Percentiles rank a stretch among this genome's conserved stretches.
These are phyloP conservation scores for Dactylellina sp. DNA, from an alignment of 2,329 filamentous ascomycete genomes.

Conservation along the genomic window DNA sequence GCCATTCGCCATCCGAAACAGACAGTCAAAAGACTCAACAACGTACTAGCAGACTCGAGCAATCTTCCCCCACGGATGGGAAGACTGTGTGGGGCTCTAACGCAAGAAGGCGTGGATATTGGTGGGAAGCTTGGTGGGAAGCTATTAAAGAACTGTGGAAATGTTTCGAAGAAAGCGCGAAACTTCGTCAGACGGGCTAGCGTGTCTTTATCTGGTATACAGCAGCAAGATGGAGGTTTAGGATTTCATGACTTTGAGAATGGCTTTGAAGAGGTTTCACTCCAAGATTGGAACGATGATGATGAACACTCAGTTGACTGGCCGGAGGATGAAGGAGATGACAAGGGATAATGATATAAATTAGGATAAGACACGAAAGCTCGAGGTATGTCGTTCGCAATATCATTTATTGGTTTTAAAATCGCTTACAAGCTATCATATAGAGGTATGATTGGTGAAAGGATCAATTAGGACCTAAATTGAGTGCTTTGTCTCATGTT, in stretches of 20 bases:
- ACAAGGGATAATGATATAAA: slow-evolving; percentile 1
- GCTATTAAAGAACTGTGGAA: not conserved
- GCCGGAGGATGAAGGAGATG: slow-evolving; percentile 21
- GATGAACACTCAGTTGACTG: not conserved
- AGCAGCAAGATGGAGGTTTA: slow-evolving; percentile 24
- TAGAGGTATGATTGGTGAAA: too few relatives aligned
- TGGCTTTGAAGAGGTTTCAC: slow-evolving; percentile 11
- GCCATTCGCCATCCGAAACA: slow-evolving; percentile 29
- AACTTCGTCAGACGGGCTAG: slow-evolving; percentile 13
- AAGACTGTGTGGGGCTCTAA: not conserved
- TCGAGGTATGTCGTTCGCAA: not conserved
- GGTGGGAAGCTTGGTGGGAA: not conserved
- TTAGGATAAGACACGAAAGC: not conserved
- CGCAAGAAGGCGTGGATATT: not conserved
- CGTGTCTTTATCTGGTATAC: not conserved
- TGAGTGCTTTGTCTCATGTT: too few relatives aligned
- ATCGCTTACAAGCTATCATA: too few relatives aligned
- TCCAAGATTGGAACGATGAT: slow-evolving; percentile 3
- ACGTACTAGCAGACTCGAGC: not conserved
- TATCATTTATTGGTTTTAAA: too few relatives aligned
- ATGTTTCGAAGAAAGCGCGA: slow-evolving; percentile 11
- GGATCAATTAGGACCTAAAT: too few relatives aligned
- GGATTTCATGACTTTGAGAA: not conserved
- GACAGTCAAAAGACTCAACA: slow-evolving; percentile 9
- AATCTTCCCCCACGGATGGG: slow-evolving; percentile 7